Evolutionary conservation across 2,329 filamentous ascomycete genomes (phyloP).

Genomic region (Rhynchosporium graminicola): DNA sequence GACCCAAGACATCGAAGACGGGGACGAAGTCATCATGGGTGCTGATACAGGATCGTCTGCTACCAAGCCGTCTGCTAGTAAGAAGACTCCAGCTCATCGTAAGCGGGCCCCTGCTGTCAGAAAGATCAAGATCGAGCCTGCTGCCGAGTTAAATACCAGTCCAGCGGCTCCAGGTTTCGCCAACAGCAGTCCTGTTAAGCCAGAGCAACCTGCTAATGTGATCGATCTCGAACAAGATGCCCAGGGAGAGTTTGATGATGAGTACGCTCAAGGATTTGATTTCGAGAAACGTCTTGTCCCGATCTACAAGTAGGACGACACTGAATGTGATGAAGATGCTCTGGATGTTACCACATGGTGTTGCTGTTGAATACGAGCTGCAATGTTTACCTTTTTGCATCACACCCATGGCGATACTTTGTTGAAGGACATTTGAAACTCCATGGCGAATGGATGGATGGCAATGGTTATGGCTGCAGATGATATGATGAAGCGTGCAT

Average conservation of each 20-base stretch:
- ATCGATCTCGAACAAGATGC: neutral
- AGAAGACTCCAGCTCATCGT: neutral
- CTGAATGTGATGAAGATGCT: neutral
- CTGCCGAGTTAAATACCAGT: neutral
- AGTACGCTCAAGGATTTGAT: neutral
- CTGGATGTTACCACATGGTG: neutral
- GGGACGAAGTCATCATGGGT: conserved; percentile 3
- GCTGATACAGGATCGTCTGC: neutral
- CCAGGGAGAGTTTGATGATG: neutral
- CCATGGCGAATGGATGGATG: neutral
- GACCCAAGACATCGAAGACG: neutral
- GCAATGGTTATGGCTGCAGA: neutral
- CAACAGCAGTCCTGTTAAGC: neutral
- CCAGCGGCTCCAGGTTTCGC: neutral
- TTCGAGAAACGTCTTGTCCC: neutral
- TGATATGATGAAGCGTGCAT: neutral
- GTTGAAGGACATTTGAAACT: neutral
- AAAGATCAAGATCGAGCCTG: conserved; percentile 2
- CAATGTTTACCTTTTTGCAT: neutral
- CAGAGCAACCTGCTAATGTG: neutral
- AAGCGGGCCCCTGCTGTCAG: neutral
- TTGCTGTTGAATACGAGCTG: neutral
- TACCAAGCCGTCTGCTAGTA: neutral
- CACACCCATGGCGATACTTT: neutral
- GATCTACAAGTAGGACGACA: neutral